Evolutionary conservation across 2,329 filamentous ascomycete genomes (phyloP).

Genomic region (Colletotrichum siamense): DNA sequence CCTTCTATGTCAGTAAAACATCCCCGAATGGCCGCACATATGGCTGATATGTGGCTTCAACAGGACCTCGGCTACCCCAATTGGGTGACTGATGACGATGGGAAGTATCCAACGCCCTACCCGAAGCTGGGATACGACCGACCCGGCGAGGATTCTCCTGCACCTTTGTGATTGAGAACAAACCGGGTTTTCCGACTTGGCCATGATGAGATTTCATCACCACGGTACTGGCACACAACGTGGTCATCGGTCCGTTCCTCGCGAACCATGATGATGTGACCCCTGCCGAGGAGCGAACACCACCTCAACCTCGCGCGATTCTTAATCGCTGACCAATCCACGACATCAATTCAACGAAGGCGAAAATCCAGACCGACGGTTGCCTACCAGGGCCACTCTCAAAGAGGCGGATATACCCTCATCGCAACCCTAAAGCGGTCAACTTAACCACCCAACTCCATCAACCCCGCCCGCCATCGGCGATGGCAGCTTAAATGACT

Average conservation of each 20-base stretch:
- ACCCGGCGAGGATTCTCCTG: neutral
- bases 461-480: neutral
- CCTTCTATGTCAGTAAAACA: neutral
- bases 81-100: neutral
- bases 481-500: neutral
- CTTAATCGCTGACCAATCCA: neutral
- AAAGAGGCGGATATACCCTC: neutral
- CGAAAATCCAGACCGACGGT: neutral
- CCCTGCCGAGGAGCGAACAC: neutral
- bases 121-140: conserved; percentile 1
- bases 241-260: neutral
- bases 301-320: neutral
- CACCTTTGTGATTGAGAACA: neutral
- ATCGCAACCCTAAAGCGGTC: neutral
- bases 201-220: neutral
- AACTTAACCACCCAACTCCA: neutral
- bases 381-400: neutral
- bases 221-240: neutral
- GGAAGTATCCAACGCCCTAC: neutral
- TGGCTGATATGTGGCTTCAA: neutral
- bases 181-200: neutral
- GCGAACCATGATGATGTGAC: neutral
- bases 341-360: neutral
- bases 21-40: fast-evolving
- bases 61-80: conserved; percentile 5